These are phyloP conservation scores for Hyaloperonospora arabidopsidis DNA, from an alignment of 352 stramenopile species.

Conservation along the genomic window DNA sequence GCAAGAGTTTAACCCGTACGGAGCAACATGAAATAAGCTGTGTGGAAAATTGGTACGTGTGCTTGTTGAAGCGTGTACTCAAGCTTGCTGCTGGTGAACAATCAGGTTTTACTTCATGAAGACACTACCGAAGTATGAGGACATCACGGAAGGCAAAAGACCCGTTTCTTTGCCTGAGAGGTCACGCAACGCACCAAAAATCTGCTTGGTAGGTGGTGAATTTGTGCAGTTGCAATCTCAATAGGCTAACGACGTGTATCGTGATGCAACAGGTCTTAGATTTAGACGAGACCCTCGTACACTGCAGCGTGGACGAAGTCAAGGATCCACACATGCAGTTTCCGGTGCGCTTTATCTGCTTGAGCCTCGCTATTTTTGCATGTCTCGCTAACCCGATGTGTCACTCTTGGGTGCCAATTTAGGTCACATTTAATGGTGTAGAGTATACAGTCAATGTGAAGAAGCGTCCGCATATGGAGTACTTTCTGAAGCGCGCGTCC, in stretches of 20 bases:
- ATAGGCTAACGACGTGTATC: not conserved
- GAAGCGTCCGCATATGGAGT: conserved; percentile 92
- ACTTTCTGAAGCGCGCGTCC: conserved; percentile 90
- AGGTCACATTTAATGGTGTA: conserved; percentile 92
- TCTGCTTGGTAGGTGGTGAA: conserved; percentile 37
- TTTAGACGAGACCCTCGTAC: conserved; percentile 98
- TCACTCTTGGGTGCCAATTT: not conserved
- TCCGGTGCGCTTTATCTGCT: conserved; percentile 49
- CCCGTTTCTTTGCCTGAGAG: conserved; percentile 48
- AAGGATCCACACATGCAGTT: conserved; percentile 93
- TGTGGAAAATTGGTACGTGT: not conserved
- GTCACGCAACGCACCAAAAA: conserved; percentile 47
- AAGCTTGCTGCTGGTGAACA: not conserved
- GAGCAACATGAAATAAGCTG: conserved; percentile 9
- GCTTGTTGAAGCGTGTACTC: not conserved
- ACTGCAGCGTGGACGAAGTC: conserved; percentile 96
- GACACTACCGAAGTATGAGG: conserved; percentile 72
- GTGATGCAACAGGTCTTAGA: conserved; percentile 77
- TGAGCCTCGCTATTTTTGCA: not conserved
- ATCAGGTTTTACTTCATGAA: conserved; percentile 84
- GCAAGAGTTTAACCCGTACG: conserved; percentile 75
- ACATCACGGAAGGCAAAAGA: conserved; percentile 46
- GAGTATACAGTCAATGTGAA: conserved; percentile 95
- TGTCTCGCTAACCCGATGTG: not conserved
- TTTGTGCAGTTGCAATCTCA: not conserved